Conservation (phyloP, 2,329 filamentous ascomycete species). For the Talaromyces sp. region DNA sequence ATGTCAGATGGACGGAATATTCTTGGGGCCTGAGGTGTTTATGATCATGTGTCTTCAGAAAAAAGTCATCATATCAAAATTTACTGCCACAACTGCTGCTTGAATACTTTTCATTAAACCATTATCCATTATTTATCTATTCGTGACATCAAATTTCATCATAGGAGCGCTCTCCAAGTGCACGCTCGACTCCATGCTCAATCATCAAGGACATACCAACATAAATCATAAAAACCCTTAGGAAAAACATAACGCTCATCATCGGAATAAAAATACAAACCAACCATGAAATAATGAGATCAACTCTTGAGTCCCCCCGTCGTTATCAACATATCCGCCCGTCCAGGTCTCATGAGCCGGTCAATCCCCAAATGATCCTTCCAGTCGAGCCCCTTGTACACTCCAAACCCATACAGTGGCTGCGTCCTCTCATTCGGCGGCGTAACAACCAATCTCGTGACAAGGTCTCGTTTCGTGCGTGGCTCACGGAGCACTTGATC, state of each 20-base stretch:
- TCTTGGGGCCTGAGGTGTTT: not conserved
- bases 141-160: not conserved
- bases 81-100: not conserved
- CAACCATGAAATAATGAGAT: not conserved
- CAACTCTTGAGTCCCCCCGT: constrained; percentile 29
- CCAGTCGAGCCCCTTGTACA: constrained; percentile 57
- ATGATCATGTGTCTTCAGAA: not conserved
- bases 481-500: constrained; percentile 72
- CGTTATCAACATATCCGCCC: constrained; percentile 44
- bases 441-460: constrained; percentile 62
- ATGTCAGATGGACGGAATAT: not conserved
- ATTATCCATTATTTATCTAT: constrained; percentile 10
- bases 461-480: constrained; percentile 64
- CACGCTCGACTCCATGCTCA: constrained; percentile 12
- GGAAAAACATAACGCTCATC: not conserved
- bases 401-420: constrained; percentile 55
- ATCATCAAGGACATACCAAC: constrained; percentile 9
- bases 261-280: constrained; percentile 13
- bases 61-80: not conserved
- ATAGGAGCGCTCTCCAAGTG: constrained; percentile 1
- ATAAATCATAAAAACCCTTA: not conserved
- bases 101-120: not conserved
- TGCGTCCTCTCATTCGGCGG: constrained; percentile 37
- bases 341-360: constrained; percentile 46
- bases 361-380: constrained; percentile 60